phyloP scores from a whole-genome alignment of 176 grass and related monocot genomes.

The Juncus inflexus region DNA sequence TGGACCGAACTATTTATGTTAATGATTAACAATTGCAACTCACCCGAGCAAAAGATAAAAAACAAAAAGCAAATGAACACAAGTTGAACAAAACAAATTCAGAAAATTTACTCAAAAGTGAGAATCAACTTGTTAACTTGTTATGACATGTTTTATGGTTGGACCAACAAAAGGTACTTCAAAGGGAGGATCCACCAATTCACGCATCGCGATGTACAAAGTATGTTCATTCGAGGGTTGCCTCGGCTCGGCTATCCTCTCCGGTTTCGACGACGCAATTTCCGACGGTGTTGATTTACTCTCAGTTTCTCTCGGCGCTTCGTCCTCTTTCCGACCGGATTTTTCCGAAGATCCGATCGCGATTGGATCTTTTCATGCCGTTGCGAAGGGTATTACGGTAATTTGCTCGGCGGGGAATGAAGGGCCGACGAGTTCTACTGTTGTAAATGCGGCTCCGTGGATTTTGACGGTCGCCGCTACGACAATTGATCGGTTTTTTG shows the following conservation, averaged over 20 bases:
- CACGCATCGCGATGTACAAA: constrained; percentile 62
- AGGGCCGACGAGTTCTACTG: constrained; percentile 42
- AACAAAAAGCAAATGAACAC: too few relatives aligned
- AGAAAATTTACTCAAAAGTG: too few relatives aligned
- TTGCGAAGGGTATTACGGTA: constrained; percentile 57
- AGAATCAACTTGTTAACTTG: too few relatives aligned
- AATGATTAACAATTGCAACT: too few relatives aligned
- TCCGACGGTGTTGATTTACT: constrained; percentile 62
- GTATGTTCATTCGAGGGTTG: constrained; percentile 63
- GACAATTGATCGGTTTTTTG: constrained; percentile 79
- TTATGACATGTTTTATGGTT: too few relatives aligned
- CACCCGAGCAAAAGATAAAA: too few relatives aligned
- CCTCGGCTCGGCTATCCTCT: constrained; percentile 64
- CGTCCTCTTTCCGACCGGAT: constrained; percentile 35
- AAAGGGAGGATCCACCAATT: constrained; percentile 50
- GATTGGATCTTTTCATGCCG: constrained; percentile 82
- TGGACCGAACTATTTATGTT: too few relatives aligned
- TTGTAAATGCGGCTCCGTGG: constrained; percentile 79
- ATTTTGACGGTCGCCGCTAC: constrained; percentile 78
- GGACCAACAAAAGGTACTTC: constrained; percentile 35
- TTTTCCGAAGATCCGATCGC: constrained; percentile 62
- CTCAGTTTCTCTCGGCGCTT: constrained; percentile 57
- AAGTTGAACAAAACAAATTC: too few relatives aligned
- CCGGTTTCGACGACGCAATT: constrained; percentile 84
- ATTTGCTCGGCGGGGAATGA: constrained; percentile 81